Evolutionary conservation across 768 basidiomycete genomes (phyloP), one percentile per base, ranked within the genome.

Genomic region (Mycena amicta): DNA sequence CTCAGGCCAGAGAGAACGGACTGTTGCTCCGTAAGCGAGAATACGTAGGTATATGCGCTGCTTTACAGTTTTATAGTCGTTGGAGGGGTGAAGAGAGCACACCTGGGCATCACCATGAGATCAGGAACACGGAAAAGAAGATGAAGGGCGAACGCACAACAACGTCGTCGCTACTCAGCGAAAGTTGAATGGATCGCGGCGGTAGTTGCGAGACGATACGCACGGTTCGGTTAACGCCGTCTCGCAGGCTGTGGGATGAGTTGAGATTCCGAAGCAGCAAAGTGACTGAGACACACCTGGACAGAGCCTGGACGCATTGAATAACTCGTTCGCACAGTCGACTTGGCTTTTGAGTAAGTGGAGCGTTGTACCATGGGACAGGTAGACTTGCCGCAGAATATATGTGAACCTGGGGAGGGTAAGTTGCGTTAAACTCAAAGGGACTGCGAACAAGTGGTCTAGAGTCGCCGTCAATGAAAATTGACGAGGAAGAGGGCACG

Each of bases 21-120:
- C 92, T 94, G 28, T 29, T 56, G 29, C n/a, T n/a, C n/a, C n/a
- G n/a, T n/a, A n/a, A n/a, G 11, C 58, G 20, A 56, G 61, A 55
- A 46, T n/a, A n/a, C n/a, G 46, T 55, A 60, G 56, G 69, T 75
- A 72, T 75, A 80, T 78, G 78, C 72, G 30, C 28, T 54, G 58
- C 51, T 78, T 68, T 68, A 89, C 92, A 50, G 92, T 94, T 76
- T 93, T 94, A 74, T 93, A 94, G 71, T 94, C 92, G 68, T 94
- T 94, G 3, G 91, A 87, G 0, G 92, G 92, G 66, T 90, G 88
- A 18, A 94, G 73, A 2, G 90, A 91, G 74, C 87, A 91, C 26
- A 92, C 85, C 89, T 92, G 62, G n/a, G n/a, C 25, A 18, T 8
- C 30, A 49, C 16, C 27, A 16, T 61, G 45, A 66, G 53, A 28